phyloP scores from a whole-genome alignment of 2,329 filamentous ascomycete genomes.

The Setomelanomma holmii region DNA sequence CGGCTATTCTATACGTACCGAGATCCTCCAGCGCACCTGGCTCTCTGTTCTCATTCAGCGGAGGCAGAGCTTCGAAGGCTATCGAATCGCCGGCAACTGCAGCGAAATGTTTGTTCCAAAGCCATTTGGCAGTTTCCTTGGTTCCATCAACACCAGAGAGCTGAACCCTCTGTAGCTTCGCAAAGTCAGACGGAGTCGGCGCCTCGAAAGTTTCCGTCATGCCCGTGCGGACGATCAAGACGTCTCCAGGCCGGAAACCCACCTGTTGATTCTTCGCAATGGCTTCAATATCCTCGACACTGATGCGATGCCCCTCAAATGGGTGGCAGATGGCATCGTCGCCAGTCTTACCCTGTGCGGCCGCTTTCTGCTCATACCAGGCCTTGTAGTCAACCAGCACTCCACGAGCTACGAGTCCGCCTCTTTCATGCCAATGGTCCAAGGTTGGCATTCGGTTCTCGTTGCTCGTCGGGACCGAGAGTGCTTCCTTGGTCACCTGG shows the following conservation, averaged over 20 bases:
- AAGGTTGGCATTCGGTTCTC: slow-evolving; percentile 19
- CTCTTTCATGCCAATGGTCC: slow-evolving; percentile 19
- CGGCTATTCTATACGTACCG: slow-evolving; percentile 6
- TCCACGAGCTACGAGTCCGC: slow-evolving; percentile 20
- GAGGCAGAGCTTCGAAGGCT: slow-evolving; percentile 64
- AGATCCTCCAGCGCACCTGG: slow-evolving; percentile 4
- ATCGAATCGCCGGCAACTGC: slow-evolving; percentile 69
- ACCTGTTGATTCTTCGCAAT: slow-evolving; percentile 14
- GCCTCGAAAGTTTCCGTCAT: slow-evolving; percentile 11
- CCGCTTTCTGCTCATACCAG: slow-evolving; percentile 17
- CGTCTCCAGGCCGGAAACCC: slow-evolving; percentile 17
- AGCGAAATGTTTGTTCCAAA: slow-evolving; percentile 69
- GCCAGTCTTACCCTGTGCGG: slow-evolving; percentile 11
- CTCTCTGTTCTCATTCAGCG: slow-evolving; percentile 14
- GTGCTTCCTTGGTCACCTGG: slow-evolving; percentile 15
- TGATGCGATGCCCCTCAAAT: slow-evolving; percentile 21
- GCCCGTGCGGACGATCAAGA: slow-evolving; percentile 30
- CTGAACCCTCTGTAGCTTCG: slow-evolving; percentile 11
- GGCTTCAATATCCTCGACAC: slow-evolving; percentile 14
- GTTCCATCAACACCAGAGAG: slow-evolving; percentile 15
- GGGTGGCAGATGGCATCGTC: slow-evolving; percentile 15
- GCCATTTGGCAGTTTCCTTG: slow-evolving; percentile 62
- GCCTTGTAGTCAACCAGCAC: slow-evolving; percentile 18
- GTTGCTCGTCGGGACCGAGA: slow-evolving; percentile 7
- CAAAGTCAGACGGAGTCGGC: slow-evolving; percentile 11